A percentile compares a stretch with the other conserved stretches of the same genome.
Evolutionary conservation across 2,329 filamentous ascomycete genomes (phyloP).

Genomic region (Neonectria hederae): DNA sequence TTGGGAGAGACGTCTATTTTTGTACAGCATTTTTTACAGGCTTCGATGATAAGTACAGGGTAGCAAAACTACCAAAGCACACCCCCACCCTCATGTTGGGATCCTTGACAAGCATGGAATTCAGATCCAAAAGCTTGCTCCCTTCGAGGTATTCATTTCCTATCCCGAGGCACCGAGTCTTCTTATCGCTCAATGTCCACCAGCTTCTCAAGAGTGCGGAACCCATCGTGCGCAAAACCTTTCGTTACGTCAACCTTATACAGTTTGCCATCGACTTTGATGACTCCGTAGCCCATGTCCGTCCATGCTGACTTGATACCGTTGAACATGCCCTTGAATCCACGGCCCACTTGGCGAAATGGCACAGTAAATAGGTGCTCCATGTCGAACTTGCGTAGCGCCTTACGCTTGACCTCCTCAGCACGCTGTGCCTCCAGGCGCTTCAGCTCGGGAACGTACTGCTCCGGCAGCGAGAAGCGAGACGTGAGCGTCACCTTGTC

Average conservation of each 20-base stretch:
- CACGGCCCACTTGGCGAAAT: slow-evolving; percentile 61
- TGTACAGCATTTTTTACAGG: slow-evolving; percentile 27
- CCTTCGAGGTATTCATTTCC: too few relatives aligned
- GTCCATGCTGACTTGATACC: slow-evolving; percentile 62
- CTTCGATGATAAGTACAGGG: slow-evolving; percentile 32
- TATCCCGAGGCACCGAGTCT: neutral
- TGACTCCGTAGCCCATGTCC: slow-evolving; percentile 64
- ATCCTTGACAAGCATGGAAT: neutral
- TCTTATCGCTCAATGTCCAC: slow-evolving; percentile 46
- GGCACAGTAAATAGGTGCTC: slow-evolving; percentile 66
- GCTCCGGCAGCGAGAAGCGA: slow-evolving; percentile 51
- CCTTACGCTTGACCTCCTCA: slow-evolving; percentile 51
- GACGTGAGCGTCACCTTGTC: slow-evolving; percentile 49
- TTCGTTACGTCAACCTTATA: slow-evolving; percentile 68
- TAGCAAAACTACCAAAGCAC: slow-evolving; percentile 16
- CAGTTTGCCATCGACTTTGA: slow-evolving; percentile 56
- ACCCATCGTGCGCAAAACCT: slow-evolving; percentile 68
- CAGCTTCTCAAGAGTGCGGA: slow-evolving; percentile 66
- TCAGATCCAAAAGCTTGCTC: neutral
- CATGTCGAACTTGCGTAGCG: slow-evolving; percentile 61
- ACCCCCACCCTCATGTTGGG: neutral
- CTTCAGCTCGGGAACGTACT: slow-evolving; percentile 49
- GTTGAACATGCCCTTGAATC: slow-evolving; percentile 52
- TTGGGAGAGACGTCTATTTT: slow-evolving; percentile 7
- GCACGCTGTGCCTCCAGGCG: slow-evolving; percentile 45